Conservation (phyloP, 1,284 basidiomycete species). For the Fomitopsis pinicola region DNA sequence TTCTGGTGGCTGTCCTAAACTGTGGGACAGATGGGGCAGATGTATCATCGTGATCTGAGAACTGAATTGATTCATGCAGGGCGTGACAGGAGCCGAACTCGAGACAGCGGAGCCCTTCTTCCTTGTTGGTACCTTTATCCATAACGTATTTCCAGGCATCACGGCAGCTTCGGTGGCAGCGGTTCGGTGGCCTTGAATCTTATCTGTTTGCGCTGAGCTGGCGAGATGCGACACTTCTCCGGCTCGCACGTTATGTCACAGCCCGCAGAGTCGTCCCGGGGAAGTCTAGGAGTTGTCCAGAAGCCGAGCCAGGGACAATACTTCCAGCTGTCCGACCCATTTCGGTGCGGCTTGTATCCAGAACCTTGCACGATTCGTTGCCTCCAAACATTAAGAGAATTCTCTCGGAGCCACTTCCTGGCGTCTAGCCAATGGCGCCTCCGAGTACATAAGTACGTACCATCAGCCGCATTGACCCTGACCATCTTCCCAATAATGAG, state of each 20-base stretch:
- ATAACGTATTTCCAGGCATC: slow-evolving; percentile 24
- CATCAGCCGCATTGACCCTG: slow-evolving; percentile 18
- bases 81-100: slow-evolving; percentile 1
- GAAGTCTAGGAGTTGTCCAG: slow-evolving; percentile 23
- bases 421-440: slow-evolving; percentile 21
- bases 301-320: slow-evolving; percentile 24
- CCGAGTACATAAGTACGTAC: slow-evolving; percentile 24
- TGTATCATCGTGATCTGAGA: background rate
- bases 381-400: slow-evolving; percentile 21
- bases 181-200: slow-evolving; percentile 19
- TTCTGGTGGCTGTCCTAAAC: background rate
- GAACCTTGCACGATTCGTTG: slow-evolving; percentile 18
- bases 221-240: slow-evolving; percentile 13
- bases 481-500: slow-evolving; percentile 28
- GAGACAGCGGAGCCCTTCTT: slow-evolving; percentile 3
- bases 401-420: slow-evolving; percentile 14
- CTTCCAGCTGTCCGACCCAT: slow-evolving; percentile 14
- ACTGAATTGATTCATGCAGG: background rate
- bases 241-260: slow-evolving; percentile 27
- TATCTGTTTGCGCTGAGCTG: slow-evolving; percentile 18
- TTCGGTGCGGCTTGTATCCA: slow-evolving; percentile 22
- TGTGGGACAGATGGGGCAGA: background rate
- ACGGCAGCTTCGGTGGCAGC: slow-evolving; percentile 21
- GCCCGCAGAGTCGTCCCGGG: slow-evolving; percentile 16
- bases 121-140: slow-evolving; percentile 18